These are phyloP conservation scores for Fusarium decemcellulare DNA, from an alignment of 2,329 filamentous ascomycete genomes.

Conservation along the genomic window DNA sequence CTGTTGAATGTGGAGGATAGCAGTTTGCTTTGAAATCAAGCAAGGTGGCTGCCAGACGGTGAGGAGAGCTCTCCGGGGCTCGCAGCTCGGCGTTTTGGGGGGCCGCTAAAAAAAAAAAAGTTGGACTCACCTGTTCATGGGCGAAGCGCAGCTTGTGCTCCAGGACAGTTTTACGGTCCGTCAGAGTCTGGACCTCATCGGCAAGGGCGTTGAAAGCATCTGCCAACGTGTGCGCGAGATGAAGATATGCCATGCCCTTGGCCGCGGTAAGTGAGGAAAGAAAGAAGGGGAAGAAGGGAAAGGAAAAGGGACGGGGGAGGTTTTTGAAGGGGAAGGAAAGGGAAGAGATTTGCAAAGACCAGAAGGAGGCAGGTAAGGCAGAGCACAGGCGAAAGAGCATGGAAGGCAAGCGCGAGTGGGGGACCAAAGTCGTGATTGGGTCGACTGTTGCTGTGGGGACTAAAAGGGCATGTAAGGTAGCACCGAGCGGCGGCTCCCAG, in stretches of 20 bases:
- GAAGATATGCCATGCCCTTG: slow-evolving; percentile 55
- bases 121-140: slow-evolving; percentile 72
- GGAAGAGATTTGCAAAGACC: slow-evolving; percentile 40
- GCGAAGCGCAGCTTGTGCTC: slow-evolving; percentile 78
- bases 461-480: slow-evolving; percentile 1
- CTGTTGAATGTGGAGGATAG: slow-evolving; percentile 10
- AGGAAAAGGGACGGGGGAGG: slow-evolving; percentile 13
- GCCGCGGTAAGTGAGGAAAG: slow-evolving; percentile 30
- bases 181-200: slow-evolving; percentile 74
- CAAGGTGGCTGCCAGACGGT: neutral
- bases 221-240: slow-evolving; percentile 69
- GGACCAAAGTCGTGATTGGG: slow-evolving; percentile 19
- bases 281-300: slow-evolving; percentile 13
- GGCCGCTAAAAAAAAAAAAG: slow-evolving; percentile 18
- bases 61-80: neutral
- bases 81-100: neutral
- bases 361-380: slow-evolving; percentile 23
- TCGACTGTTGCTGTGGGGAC: slow-evolving; percentile 7
- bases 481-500: neutral
- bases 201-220: slow-evolving; percentile 76
- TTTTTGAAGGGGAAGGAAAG: slow-evolving; percentile 32
- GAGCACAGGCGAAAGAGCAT: slow-evolving; percentile 7
- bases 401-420: slow-evolving; percentile 37
- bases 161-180: slow-evolving; percentile 74
- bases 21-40: slow-evolving; percentile 36